A percentile compares a stretch with the other conserved stretches of the same genome.
Conservation (phyloP, 2,329 filamentous ascomycete genomes). For the Calonectria ilicicola region DNA sequence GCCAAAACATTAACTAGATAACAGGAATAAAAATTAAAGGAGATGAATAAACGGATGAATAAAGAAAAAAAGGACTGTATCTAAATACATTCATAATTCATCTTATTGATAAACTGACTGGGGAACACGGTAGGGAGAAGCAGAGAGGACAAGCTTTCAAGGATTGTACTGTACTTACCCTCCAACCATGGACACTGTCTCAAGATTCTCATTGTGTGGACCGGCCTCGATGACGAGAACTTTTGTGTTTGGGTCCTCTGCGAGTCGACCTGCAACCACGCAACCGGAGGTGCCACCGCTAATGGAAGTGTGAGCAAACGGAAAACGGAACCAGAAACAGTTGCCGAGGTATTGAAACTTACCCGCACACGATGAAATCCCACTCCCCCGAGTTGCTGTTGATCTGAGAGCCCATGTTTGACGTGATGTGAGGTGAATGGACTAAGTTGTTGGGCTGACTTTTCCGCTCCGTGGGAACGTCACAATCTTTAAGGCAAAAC, state of each 20-base stretch:
- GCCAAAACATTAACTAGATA: no score
- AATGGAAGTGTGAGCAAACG: background rate
- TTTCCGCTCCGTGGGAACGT: background rate
- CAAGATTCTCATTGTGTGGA: constrained; percentile 54
- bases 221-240: constrained; percentile 53
- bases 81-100: no score
- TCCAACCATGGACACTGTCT: constrained; percentile 63
- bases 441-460: background rate
- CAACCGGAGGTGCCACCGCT: constrained; percentile 53
- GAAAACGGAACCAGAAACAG: background rate
- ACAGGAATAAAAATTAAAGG: no score
- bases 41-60: no score
- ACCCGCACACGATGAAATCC: constrained; percentile 51
- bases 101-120: no score
- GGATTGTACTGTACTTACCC: no score
- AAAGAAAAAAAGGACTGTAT: no score
- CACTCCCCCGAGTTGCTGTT: background rate
- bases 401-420: background rate
- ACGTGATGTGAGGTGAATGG: background rate
- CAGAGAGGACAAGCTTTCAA: no score
- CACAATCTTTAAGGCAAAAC: background rate
- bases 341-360: constrained; percentile 9
- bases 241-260: constrained; percentile 44
- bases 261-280: constrained; percentile 51
- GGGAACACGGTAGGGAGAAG: no score